Evolutionary conservation across 2,329 filamentous ascomycete species (phyloP), one percentile per base, ranked within the genome.

Genomic region (Fusarium sp.): DNA sequence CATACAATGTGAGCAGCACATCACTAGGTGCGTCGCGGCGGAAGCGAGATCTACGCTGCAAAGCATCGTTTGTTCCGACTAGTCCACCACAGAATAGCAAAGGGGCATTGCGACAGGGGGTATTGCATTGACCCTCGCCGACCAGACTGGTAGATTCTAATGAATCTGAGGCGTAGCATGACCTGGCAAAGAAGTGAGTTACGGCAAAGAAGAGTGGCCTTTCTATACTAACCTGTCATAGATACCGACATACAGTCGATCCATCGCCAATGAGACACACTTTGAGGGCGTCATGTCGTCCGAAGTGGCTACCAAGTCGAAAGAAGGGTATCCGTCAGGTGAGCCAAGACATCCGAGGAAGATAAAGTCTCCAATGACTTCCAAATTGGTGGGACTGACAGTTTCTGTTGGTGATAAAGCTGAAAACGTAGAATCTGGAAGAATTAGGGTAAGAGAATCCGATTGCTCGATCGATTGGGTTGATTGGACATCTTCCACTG

Each of bases 201-300:
- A 21, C 0, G 5, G 0, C 2, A 32, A 32, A 16, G 13, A 32
- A 1, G 11, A n/a, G 4, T 9, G 1, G 4, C 4, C 5, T 12
- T 6, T 18, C 11, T 18, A 40, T 28, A 23, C 50, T 13, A 28
- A 43, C 50, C 34, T n/a, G 0, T 23, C 25, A 43, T 23, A 53
- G 4, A 53, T 42, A 18, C 50, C 50, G 3, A 30, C 23, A 5
- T 53, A 43, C 0, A n/a, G 13, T 2, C 23, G 12, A 3, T 20
- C n/a, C 1, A 4, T 25, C 0, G 34, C 14, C 13, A 53, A 43
- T 1, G 34, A 4, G 7, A 53, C 7, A 18, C 34, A 43, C 13
- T 3, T 43, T 1, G 23, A 14, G 8, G 32, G 25, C 2, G 34
- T 43, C 49, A 53, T 53, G 23, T 53, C 41, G 10, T 23, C 25